phyloP scores from a whole-genome alignment of 495 filamentous ascomycete species.

The Hypoxylon rickii region DNA sequence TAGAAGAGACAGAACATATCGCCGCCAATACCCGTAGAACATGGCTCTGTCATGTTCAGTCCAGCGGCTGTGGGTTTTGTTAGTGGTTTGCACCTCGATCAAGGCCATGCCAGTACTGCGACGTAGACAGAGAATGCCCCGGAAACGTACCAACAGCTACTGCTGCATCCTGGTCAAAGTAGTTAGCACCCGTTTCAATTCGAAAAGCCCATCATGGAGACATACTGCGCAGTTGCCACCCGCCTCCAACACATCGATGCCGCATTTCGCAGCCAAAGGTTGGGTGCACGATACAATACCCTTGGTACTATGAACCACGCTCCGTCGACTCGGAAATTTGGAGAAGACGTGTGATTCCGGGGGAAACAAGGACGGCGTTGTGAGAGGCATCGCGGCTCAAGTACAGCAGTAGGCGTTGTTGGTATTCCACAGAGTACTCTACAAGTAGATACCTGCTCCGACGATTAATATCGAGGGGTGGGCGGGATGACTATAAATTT shows the following conservation, averaged over 20 bases:
- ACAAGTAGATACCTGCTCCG: no score
- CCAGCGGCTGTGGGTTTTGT: conserved; percentile 63
- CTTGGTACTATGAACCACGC: conserved; percentile 89
- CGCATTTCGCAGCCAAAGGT: conserved; percentile 86
- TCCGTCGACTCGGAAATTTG: conserved; percentile 82
- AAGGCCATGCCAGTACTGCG: background rate
- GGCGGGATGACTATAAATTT: no score
- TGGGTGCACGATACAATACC: conserved; percentile 93
- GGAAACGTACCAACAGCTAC: conserved; percentile 70
- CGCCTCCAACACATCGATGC: conserved; percentile 77
- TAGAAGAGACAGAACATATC: conserved; percentile 99
- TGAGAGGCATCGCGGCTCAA: conserved; percentile 44
- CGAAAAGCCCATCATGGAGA: conserved; percentile 5
- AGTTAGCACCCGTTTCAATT: background rate
- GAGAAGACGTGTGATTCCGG: conserved; percentile 62
- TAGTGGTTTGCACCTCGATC: background rate
- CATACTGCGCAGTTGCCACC: conserved; percentile 93
- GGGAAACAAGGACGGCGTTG: conserved; percentile 60
- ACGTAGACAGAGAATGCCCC: background rate
- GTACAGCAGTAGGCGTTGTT: background rate
- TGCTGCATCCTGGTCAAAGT: conserved; percentile 76
- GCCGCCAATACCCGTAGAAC: conserved; percentile 93
- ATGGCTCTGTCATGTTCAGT: conserved; percentile 91
- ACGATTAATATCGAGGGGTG: no score
- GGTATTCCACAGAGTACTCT: no score